phyloP scores from a whole-genome alignment of 2,329 filamentous ascomycete genomes.

The Sporothrix brunneoviolacea region DNA sequence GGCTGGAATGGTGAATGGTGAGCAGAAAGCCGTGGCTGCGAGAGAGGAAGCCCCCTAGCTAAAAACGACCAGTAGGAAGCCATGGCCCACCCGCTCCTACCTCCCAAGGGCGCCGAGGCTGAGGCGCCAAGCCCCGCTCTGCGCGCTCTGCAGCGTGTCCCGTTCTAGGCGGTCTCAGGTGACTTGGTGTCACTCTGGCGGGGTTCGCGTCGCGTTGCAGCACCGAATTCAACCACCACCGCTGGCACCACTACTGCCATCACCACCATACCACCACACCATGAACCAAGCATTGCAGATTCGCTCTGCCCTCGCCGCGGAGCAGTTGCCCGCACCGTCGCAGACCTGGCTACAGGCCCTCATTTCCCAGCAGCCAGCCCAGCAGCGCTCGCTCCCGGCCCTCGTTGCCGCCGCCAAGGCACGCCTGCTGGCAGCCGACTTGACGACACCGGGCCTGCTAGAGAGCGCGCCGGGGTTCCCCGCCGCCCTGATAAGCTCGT shows the following conservation, averaged over 20 bases:
- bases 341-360: slow-evolving; percentile 58
- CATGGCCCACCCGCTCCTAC: too few relatives aligned
- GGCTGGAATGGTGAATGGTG: too few relatives aligned
- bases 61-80: too few relatives aligned
- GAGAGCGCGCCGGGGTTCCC: slow-evolving; percentile 48
- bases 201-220: background rate
- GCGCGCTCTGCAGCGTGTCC: too few relatives aligned
- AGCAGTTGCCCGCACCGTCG: slow-evolving; percentile 49
- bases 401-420: slow-evolving; percentile 74
- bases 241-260: background rate
- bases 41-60: too few relatives aligned
- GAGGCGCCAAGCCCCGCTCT: too few relatives aligned
- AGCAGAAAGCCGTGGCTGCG: too few relatives aligned
- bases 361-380: slow-evolving; percentile 34
- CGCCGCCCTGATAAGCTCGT: slow-evolving; percentile 7
- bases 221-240: background rate
- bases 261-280: slow-evolving; percentile 1
- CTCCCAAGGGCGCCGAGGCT: too few relatives aligned
- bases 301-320: slow-evolving; percentile 40
- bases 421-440: slow-evolving; percentile 71
- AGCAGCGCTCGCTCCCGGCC: slow-evolving; percentile 50
- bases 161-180: background rate
- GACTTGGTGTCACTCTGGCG: slow-evolving; percentile 11
- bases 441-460: slow-evolving; percentile 54
- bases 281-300: slow-evolving; percentile 43